These are phyloP conservation scores for Trichosporon faecale DNA, from an alignment of 1,284 basidiomycete species.

Conservation along the genomic window DNA sequence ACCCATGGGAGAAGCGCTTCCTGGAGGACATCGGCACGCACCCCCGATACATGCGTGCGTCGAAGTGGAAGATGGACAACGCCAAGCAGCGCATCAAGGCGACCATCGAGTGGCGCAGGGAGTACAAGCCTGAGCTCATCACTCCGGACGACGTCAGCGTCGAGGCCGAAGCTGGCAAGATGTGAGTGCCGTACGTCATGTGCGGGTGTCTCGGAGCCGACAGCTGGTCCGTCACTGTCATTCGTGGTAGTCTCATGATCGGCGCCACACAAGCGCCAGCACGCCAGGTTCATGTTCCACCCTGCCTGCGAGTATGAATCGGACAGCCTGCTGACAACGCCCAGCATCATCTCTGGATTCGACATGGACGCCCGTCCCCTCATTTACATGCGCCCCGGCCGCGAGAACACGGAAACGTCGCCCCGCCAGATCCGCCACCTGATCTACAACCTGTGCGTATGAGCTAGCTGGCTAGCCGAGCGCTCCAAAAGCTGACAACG, in stretches of 20 bases:
- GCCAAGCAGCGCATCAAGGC: conserved; percentile 70
- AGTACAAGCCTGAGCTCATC: conserved; percentile 76
- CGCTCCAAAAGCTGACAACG: background rate
- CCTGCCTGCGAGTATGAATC: background rate
- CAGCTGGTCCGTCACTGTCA: background rate
- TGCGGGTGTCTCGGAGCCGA: background rate
- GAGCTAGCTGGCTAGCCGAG: background rate
- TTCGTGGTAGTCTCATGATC: background rate
- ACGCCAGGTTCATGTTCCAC: background rate
- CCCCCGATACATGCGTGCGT: conserved; percentile 75
- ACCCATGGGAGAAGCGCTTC: conserved; percentile 73
- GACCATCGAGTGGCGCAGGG: conserved; percentile 75
- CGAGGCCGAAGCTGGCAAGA: conserved; percentile 79
- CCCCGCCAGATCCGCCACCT: conserved; percentile 75
- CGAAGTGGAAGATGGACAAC: conserved; percentile 74
- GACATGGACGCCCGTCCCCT: conserved; percentile 76
- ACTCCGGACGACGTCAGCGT: conserved; percentile 67
- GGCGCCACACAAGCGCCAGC: background rate
- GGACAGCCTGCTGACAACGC: background rate
- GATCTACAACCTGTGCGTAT: conserved; percentile 72
- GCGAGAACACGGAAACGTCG: conserved; percentile 72
- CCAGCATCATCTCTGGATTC: conserved; percentile 73
- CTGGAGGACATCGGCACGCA: conserved; percentile 68
- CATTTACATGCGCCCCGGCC: conserved; percentile 76
- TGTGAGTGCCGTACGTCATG: conserved; percentile 57